Evolutionary conservation across 306 rosid genomes (phyloP).

Genomic region (Cicer cuneatum): DNA sequence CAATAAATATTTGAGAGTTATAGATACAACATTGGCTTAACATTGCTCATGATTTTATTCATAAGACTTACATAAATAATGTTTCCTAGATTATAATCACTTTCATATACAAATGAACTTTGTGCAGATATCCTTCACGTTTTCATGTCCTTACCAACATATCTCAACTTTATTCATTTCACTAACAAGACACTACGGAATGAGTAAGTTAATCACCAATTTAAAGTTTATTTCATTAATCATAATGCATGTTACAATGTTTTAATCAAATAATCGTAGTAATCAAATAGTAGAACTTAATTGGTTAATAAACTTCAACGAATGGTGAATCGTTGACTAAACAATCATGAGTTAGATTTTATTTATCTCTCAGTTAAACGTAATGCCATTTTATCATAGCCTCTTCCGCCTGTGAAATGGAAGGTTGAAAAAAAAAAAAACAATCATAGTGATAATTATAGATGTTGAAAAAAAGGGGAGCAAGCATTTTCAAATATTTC

Average conservation of each 20-base stretch:
- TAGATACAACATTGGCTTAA: background rate
- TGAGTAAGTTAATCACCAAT: conserved; percentile 55
- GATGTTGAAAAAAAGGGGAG: background rate
- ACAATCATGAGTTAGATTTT: too few species aligned
- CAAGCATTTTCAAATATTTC: conserved; percentile 19
- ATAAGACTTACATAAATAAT: background rate
- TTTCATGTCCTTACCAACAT: conserved; percentile 60
- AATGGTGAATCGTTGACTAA: too few species aligned
- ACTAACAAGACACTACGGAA: conserved; percentile 61
- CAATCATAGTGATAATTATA: conserved; percentile 10
- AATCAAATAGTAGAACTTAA: background rate
- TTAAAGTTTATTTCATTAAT: conserved; percentile 34
- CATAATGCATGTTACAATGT: conserved; percentile 3
- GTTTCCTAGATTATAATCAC: conserved; percentile 16
- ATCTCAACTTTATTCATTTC: conserved; percentile 69
- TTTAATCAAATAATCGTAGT: background rate
- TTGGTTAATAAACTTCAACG: too few species aligned
- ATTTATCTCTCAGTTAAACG: fast-evolving
- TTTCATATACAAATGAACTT: conserved; percentile 1
- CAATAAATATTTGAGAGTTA: background rate
- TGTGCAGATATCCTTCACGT: conserved; percentile 75
- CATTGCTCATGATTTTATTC: conserved; percentile 8
- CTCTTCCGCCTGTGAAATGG: too few species aligned
- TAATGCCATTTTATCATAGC: too few species aligned
- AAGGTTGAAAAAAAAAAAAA: background rate